These are phyloP conservation scores for Akanthomyces lecanii DNA, from an alignment of 2,329 filamentous ascomycete species.

Conservation along the genomic window DNA sequence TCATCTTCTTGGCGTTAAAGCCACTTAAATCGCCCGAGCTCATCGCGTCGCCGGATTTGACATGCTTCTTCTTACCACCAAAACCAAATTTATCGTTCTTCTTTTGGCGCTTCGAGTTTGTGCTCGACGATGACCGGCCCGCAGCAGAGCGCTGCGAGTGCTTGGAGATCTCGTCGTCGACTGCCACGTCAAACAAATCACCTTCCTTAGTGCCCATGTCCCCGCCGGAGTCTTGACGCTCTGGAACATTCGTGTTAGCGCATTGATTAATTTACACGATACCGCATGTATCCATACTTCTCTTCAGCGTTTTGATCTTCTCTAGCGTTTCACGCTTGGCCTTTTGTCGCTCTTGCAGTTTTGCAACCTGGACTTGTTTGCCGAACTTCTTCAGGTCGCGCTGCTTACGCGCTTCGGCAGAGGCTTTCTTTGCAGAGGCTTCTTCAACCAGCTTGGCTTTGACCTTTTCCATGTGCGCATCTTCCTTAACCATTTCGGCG, in stretches of 20 bases:
- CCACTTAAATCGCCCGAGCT: constrained; percentile 76
- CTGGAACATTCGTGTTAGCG: constrained; percentile 45
- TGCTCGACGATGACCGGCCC: constrained; percentile 33
- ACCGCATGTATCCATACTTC: constrained; percentile 64
- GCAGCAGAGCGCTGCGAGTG: constrained; percentile 36
- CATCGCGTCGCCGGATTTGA: constrained; percentile 84
- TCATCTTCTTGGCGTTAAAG: constrained; percentile 83
- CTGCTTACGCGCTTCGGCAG: constrained; percentile 84
- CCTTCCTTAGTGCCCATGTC: constrained; percentile 67
- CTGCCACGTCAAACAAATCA: constrained; percentile 86
- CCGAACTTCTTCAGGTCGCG: constrained; percentile 98
- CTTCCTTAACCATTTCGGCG: constrained; percentile 97
- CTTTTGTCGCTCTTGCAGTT: constrained; percentile 90
- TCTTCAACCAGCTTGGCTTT: constrained; percentile 91
- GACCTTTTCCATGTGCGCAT: constrained; percentile 97
- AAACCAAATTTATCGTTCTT: constrained; percentile 94
- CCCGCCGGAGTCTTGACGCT: constrained; percentile 70
- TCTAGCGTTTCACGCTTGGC: constrained; percentile 89
- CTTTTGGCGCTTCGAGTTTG: constrained; percentile 77
- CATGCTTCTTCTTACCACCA: constrained; percentile 88
- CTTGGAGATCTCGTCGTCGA: constrained; percentile 60
- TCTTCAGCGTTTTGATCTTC: constrained; percentile 91
- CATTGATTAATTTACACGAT: not conserved
- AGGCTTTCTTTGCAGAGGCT: constrained; percentile 86
- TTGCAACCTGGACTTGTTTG: constrained; percentile 95